phyloP scores from a whole-genome alignment of 1,284 basidiomycete species.

The Tilletiaria anomala region DNA sequence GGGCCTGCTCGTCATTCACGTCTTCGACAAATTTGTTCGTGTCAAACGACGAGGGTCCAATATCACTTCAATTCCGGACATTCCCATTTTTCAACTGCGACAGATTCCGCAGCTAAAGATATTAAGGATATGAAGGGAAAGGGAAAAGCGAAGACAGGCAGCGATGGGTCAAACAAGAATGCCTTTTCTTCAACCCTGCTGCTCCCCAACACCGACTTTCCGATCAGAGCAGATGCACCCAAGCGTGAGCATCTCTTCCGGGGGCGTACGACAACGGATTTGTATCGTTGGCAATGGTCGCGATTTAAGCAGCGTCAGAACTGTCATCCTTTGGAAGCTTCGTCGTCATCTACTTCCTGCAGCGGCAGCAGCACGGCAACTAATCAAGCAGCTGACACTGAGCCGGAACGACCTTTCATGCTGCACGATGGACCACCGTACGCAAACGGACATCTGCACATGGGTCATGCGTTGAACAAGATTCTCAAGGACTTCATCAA shows the following conservation, averaged over 20 bases:
- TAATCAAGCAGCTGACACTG: slow-evolving; percentile 44
- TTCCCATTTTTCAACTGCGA: too few relatives aligned
- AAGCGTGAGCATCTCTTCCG: slow-evolving; percentile 53
- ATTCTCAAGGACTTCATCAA: slow-evolving; percentile 93
- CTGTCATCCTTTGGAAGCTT: neutral
- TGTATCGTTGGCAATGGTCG: slow-evolving; percentile 71
- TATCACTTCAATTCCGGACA: too few relatives aligned
- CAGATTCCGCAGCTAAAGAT: too few relatives aligned
- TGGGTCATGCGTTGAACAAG: slow-evolving; percentile 94
- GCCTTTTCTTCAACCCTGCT: slow-evolving; percentile 48
- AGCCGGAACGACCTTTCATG: slow-evolving; percentile 57
- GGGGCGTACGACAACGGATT: slow-evolving; percentile 54
- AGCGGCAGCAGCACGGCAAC: slow-evolving; percentile 44
- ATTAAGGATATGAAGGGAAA: too few relatives aligned
- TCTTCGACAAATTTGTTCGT: too few relatives aligned
- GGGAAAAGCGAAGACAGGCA: too few relatives aligned
- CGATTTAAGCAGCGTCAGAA: neutral
- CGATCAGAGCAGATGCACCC: slow-evolving; percentile 57
- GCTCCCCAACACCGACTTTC: slow-evolving; percentile 70
- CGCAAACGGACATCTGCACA: slow-evolving; percentile 88
- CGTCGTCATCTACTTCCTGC: slow-evolving; percentile 1
- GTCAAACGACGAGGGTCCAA: too few relatives aligned
- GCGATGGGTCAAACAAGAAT: too few relatives aligned
- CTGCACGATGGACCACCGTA: slow-evolving; percentile 95
- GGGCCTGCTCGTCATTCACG: too few relatives aligned